phyloP scores from a whole-genome alignment of 129 eudicot species.

The Oenanthe sinensis region DNA sequence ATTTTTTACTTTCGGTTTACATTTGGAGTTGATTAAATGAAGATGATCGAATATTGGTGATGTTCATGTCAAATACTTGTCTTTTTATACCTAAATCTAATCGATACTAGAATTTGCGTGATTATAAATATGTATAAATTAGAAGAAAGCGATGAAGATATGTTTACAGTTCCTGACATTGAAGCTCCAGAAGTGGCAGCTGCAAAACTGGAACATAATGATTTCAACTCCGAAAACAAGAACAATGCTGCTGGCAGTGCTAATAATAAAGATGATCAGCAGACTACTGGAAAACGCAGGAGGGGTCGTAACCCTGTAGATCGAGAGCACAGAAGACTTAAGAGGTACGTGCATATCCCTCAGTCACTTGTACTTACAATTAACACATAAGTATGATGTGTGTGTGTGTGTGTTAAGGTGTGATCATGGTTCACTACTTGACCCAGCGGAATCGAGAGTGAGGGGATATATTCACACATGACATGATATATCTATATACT shows the following conservation, averaged over 20 bases:
- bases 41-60: background rate
- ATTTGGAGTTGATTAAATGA: background rate
- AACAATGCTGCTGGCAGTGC: background rate
- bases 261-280: slow-evolving; percentile 12
- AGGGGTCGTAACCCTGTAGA: slow-evolving; percentile 18
- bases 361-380: background rate
- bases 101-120: background rate
- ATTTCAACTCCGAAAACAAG: slow-evolving; percentile 2
- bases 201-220: background rate
- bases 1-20: background rate
- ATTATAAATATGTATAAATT: background rate
- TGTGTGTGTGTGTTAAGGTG: background rate
- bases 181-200: slow-evolving; percentile 8
- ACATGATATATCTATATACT: too few relatives aligned
- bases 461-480: too few relatives aligned
- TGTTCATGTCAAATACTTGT: background rate
- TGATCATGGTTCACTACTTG: too few relatives aligned
- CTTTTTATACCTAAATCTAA: background rate
- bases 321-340: slow-evolving; percentile 16
- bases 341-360: slow-evolving; percentile 11
- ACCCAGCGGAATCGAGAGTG: too few relatives aligned
- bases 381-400: background rate
- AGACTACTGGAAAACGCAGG: slow-evolving; percentile 8
- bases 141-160: slow-evolving; percentile 21
- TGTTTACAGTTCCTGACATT: slow-evolving; percentile 18